A percentile compares a stretch with the other conserved stretches of the same genome.
These are phyloP conservation scores for Parastagonospora nodorum DNA, from an alignment of 2,329 filamentous ascomycete species.

Conservation along the genomic window DNA sequence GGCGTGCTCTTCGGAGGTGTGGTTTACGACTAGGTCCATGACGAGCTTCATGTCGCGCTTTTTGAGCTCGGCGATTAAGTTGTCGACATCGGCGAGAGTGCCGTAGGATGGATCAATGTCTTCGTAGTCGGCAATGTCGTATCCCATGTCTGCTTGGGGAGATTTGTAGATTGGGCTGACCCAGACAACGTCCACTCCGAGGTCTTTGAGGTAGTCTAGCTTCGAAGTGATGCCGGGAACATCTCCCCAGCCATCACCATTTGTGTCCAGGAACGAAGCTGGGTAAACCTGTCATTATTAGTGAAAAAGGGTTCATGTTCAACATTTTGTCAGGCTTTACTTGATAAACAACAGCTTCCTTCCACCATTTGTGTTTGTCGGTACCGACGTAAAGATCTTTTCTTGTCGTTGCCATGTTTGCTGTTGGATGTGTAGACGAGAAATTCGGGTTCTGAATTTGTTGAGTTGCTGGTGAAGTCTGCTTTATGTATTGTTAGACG, in stretches of 20 bases:
- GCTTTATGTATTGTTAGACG: neutral
- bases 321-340: slow-evolving; percentile 10
- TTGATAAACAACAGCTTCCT: slow-evolving; percentile 65
- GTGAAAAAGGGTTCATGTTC: neutral
- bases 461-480: neutral
- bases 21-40: slow-evolving; percentile 50
- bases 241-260: slow-evolving; percentile 61
- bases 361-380: slow-evolving; percentile 59
- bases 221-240: slow-evolving; percentile 62
- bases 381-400: slow-evolving; percentile 37
- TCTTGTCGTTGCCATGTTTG: slow-evolving; percentile 3
- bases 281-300: slow-evolving; percentile 56
- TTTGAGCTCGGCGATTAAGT: slow-evolving; percentile 44
- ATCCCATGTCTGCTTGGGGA: slow-evolving; percentile 52
- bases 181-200: slow-evolving; percentile 50
- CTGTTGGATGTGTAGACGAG: neutral
- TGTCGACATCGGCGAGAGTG: slow-evolving; percentile 46
- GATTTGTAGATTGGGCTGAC: slow-evolving; percentile 51
- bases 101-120: slow-evolving; percentile 48
- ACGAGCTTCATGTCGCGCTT: slow-evolving; percentile 46
- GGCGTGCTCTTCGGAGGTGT: slow-evolving; percentile 52
- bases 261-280: slow-evolving; percentile 64
- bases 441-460: neutral
- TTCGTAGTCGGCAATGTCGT: slow-evolving; percentile 49
- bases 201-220: slow-evolving; percentile 60